Conservation (phyloP, 352 stramenopile genomes). For the Pythium scleroteichum region DNA sequence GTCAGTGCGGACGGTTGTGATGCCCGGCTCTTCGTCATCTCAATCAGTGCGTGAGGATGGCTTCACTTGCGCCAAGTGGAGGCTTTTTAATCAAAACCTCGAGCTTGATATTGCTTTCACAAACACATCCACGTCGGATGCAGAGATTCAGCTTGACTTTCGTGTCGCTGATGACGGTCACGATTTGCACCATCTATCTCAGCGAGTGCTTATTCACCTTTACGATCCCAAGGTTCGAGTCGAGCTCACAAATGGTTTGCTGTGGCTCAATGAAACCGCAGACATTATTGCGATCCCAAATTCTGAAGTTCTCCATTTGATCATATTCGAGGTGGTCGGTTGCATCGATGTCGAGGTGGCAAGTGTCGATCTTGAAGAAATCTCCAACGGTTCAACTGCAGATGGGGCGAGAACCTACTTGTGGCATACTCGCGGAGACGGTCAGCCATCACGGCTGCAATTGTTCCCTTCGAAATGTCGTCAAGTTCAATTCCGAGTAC, state of each 20-base stretch:
- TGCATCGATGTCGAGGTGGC: not conserved
- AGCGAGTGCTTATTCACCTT: slow-evolving; percentile 1
- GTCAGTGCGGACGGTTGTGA: slow-evolving; percentile 4
- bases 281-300: not conserved
- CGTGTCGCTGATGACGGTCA: not conserved
- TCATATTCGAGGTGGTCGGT: slow-evolving; percentile 12
- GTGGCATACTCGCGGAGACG: not conserved
- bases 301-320: not conserved
- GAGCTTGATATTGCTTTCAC: slow-evolving; percentile 13
- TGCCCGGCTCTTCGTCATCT: slow-evolving; percentile 18
- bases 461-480: slow-evolving; percentile 5
- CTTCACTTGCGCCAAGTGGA: slow-evolving; percentile 9
- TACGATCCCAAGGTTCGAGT: slow-evolving; percentile 8
- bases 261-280: slow-evolving; percentile 1
- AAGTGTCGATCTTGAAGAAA: not conserved
- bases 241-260: slow-evolving; percentile 17
- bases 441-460: not conserved
- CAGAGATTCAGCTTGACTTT: slow-evolving; percentile 12
- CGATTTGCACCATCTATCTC: not conserved
- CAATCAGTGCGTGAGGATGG: not conserved
- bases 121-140: not conserved
- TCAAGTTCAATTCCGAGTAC: slow-evolving; percentile 2
- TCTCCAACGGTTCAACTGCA: not conserved
- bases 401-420: not conserved
- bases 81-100: slow-evolving; percentile 5